Percentiles rank a stretch among this genome's conserved stretches.
Evolutionary conservation across 805 yeast genomes (phyloP).

Genomic region (Diddensiella santjacobensis): DNA sequence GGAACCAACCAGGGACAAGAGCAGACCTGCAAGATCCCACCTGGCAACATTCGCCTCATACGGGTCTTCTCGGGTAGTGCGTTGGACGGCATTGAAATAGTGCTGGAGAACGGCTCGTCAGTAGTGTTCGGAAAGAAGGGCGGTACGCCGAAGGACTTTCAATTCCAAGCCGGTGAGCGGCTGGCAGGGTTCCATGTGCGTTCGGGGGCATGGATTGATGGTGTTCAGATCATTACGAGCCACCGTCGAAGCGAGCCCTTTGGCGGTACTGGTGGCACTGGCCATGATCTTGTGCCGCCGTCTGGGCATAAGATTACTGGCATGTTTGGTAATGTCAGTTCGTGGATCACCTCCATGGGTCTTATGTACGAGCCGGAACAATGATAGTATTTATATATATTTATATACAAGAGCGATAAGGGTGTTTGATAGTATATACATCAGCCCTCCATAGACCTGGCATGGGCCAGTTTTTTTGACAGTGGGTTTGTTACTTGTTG

Average conservation of each 20-base stretch:
- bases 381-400: background rate
- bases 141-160: slow-evolving; percentile 45
- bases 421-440: too few species aligned
- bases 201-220: slow-evolving; percentile 89
- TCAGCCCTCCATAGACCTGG: slow-evolving; percentile 11
- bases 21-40: slow-evolving; percentile 28
- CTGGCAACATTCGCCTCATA: slow-evolving; percentile 42
- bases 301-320: slow-evolving; percentile 60
- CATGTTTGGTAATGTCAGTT: slow-evolving; percentile 60
- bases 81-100: slow-evolving; percentile 72
- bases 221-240: slow-evolving; percentile 62
- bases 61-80: slow-evolving; percentile 73
- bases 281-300: slow-evolving; percentile 61
- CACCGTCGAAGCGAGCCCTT: slow-evolving; percentile 42
- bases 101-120: slow-evolving; percentile 30
- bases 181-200: slow-evolving; percentile 60
- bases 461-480: slow-evolving; percentile 28
- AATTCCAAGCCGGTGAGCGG: slow-evolving; percentile 53
- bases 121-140: slow-evolving; percentile 37
- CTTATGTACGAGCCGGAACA: slow-evolving; percentile 29
- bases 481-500: slow-evolving; percentile 9
- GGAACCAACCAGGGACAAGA: slow-evolving; percentile 31
- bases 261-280: slow-evolving; percentile 73
- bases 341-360: slow-evolving; percentile 76
- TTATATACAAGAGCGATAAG: background rate